These are phyloP conservation scores for Dimocarpus longan DNA, from an alignment of 345 rosid genomes.

Conservation along the genomic window DNA sequence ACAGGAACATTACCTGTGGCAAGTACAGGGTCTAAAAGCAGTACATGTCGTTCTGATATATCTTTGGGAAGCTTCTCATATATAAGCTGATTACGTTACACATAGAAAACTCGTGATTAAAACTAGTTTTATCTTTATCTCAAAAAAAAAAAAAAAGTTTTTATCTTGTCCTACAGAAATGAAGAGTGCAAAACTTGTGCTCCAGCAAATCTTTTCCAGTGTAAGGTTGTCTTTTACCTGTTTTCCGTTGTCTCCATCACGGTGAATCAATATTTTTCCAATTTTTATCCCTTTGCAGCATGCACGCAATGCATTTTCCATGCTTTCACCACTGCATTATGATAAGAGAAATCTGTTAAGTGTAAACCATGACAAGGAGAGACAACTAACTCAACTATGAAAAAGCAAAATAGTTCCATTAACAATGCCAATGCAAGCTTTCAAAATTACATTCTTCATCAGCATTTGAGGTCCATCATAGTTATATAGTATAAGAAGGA, in stretches of 20 bases:
- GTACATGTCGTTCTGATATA: slow-evolving; percentile 92
- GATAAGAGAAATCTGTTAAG: slow-evolving; percentile 19
- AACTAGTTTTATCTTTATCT: neutral
- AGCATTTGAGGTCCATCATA: slow-evolving; percentile 7
- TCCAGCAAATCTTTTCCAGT: neutral
- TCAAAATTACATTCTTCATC: slow-evolving; percentile 7
- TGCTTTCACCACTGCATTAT: slow-evolving; percentile 92
- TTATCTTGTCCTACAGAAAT: neutral
- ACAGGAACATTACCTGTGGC: slow-evolving; percentile 66
- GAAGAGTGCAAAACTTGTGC: neutral
- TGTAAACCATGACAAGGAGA: slow-evolving; percentile 9
- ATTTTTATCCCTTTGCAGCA: slow-evolving; percentile 99
- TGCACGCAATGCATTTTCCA: slow-evolving; percentile 98
- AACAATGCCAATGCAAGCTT: slow-evolving; percentile 17
- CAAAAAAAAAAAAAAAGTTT: too few species aligned
- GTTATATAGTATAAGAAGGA: slow-evolving; percentile 11
- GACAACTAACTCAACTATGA: neutral
- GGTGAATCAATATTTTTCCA: slow-evolving; percentile 95
- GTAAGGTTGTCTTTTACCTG: slow-evolving; percentile 47
- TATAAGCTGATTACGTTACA: slow-evolving; percentile 62
- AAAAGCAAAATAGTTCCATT: slow-evolving; percentile 3
- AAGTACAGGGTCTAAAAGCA: slow-evolving; percentile 94
- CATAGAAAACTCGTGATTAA: slow-evolving; percentile 10
- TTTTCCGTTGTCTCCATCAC: slow-evolving; percentile 97
- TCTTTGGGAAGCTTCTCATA: slow-evolving; percentile 98